These are phyloP conservation scores for Chenopodium album DNA, from an alignment of 148 eudicot genomes.

Conservation along the genomic window DNA sequence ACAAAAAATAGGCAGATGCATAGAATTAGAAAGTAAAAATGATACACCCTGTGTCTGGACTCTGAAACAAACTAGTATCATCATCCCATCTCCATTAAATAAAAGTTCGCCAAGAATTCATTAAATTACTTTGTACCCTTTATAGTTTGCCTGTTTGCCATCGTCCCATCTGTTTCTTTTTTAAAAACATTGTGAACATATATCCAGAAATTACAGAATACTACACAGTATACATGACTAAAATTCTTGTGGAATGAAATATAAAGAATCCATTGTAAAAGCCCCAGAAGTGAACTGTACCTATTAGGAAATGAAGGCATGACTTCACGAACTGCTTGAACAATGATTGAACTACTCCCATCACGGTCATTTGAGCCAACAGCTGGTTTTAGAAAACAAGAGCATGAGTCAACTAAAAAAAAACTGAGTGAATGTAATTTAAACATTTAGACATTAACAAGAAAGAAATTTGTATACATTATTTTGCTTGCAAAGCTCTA, in stretches of 20 bases:
- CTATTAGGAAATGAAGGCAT: constrained; percentile 45
- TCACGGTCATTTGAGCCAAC: constrained; percentile 21
- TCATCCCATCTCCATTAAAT: no score
- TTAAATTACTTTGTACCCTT: no score
- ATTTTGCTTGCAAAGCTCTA: not conserved
- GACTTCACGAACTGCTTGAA: constrained; percentile 41
- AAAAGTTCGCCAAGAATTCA: no score
- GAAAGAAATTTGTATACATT: not conserved
- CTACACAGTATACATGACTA: not conserved
- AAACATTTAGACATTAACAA: not conserved
- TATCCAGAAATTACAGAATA: not conserved
- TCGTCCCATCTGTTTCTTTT: no score
- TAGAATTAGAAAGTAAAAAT: not conserved
- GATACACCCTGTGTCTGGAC: not conserved
- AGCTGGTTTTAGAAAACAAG: constrained; percentile 1
- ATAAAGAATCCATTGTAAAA: not conserved
- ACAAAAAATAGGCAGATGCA: not conserved
- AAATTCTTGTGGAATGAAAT: not conserved
- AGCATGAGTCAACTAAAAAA: not conserved
- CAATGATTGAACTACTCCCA: constrained; percentile 29
- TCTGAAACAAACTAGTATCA: no score
- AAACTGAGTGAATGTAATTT: not conserved
- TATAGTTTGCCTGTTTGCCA: no score
- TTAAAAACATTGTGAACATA: not conserved
- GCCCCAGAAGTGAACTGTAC: constrained; percentile 17